Percentiles rank a stretch among this genome's conserved stretches.
Evolutionary conservation across 352 stramenopile genomes (phyloP).

Genomic region (Pythium monospermum): DNA sequence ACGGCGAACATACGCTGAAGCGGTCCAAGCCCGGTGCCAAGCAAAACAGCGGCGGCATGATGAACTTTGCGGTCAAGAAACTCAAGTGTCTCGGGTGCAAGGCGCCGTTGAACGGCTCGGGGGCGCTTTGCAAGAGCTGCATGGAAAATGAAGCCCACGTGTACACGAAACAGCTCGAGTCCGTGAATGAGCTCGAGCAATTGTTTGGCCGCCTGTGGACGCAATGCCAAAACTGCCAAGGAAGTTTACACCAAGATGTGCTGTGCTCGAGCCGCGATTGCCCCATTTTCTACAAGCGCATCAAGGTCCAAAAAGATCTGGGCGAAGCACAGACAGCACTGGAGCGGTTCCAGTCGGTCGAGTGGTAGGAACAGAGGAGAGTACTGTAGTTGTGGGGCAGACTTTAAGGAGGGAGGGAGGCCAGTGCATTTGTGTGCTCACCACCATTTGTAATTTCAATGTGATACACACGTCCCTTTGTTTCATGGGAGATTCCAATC

Average conservation of each 20-base stretch:
- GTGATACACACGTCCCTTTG: too few species aligned
- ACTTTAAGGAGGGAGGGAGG: too few species aligned
- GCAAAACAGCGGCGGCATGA: constrained; percentile 96
- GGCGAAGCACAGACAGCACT: constrained; percentile 90
- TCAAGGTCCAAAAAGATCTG: constrained; percentile 99
- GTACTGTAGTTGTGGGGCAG: constrained; percentile 2
- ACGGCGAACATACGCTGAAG: constrained; percentile 97
- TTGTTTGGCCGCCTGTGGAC: constrained; percentile 97
- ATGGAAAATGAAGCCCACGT: constrained; percentile 90
- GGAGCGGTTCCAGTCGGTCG: constrained; percentile 91
- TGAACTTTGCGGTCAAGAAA: constrained; percentile 99
- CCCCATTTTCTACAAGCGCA: constrained; percentile 99
- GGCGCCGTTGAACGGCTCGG: constrained; percentile 85
- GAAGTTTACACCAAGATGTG: constrained; percentile 94
- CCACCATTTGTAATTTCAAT: too few species aligned
- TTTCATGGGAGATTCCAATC: too few species aligned
- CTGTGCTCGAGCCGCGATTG: constrained; percentile 98
- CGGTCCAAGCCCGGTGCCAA: constrained; percentile 95
- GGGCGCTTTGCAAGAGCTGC: constrained; percentile 93
- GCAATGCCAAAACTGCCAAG: constrained; percentile 98
- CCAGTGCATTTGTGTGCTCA: too few species aligned
- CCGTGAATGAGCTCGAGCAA: constrained; percentile 92
- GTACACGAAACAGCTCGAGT: constrained; percentile 93
- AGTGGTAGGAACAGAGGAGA: constrained; percentile 45
- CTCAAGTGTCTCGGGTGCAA: constrained; percentile 98